phyloP scores from a whole-genome alignment of 164 flowering plant genomes.

The Taxillus chinensis region DNA sequence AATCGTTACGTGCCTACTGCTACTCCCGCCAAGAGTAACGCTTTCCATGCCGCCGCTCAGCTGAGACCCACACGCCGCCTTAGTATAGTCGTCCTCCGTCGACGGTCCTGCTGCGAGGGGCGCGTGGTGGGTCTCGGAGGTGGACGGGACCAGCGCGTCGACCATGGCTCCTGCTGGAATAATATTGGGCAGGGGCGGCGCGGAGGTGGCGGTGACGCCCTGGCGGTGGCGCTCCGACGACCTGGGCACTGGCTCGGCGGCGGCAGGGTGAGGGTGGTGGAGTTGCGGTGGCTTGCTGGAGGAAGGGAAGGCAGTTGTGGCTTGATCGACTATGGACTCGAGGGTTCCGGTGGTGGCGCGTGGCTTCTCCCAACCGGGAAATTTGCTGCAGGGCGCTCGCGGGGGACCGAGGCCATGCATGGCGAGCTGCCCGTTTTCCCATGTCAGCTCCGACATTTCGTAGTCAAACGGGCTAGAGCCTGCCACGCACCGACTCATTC shows the following conservation, averaged over 20 bases:
- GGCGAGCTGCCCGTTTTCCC: conserved; percentile 79
- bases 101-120: conserved; percentile 16
- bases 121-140: conserved; percentile 13
- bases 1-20: conserved; percentile 26
- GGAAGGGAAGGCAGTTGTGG: conserved; percentile 20
- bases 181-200: conserved; percentile 8
- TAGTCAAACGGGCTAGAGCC: conserved; percentile 23
- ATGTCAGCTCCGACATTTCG: conserved; percentile 79
- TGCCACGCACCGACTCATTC: neutral
- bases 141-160: conserved; percentile 65
- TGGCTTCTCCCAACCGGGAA: conserved; percentile 25
- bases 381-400: conserved; percentile 22
- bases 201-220: conserved; percentile 5
- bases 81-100: neutral
- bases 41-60: conserved; percentile 34
- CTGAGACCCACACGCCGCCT: conserved; percentile 19
- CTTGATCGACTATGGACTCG: conserved; percentile 81
- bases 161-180: conserved; percentile 19
- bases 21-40: conserved; percentile 28
- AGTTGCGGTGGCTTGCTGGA: neutral
- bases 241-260: conserved; percentile 17
- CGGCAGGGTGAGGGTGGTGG: conserved; percentile 2
- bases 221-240: conserved; percentile 31
- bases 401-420: conserved; percentile 71
- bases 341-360: conserved; percentile 58